phyloP scores from a whole-genome alignment of 2,329 filamentous ascomycete genomes.

The Fusarium protoensiforme region DNA sequence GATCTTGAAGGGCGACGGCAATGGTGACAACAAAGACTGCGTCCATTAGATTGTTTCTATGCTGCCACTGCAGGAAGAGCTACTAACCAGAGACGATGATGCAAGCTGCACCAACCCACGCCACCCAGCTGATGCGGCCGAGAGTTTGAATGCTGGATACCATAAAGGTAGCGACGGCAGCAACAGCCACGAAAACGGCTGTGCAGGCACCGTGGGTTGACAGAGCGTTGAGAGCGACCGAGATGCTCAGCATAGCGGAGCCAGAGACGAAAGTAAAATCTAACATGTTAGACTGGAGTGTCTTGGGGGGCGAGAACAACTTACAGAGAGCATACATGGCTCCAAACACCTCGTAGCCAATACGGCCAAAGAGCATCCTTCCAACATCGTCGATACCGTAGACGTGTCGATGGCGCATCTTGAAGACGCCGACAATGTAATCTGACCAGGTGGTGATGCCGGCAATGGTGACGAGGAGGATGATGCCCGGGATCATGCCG shows the following conservation, averaged over 20 bases:
- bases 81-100: slow-evolving; percentile 11
- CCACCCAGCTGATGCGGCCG: slow-evolving; percentile 45
- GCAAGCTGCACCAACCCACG: slow-evolving; percentile 33
- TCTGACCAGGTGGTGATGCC: slow-evolving; percentile 44
- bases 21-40: slow-evolving; percentile 7
- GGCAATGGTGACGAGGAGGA: slow-evolving; percentile 53
- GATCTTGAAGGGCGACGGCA: slow-evolving; percentile 9
- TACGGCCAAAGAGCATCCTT: slow-evolving; percentile 56
- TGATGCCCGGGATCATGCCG: slow-evolving; percentile 58
- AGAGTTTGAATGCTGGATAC: slow-evolving; percentile 47
- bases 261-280: not conserved
- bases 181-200: slow-evolving; percentile 51
- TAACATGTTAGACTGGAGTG: not conserved
- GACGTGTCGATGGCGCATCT: slow-evolving; percentile 59
- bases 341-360: slow-evolving; percentile 55
- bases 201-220: slow-evolving; percentile 52
- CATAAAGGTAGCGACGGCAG: slow-evolving; percentile 39
- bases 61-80: not conserved
- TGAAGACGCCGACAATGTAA: slow-evolving; percentile 60
- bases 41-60: not conserved
- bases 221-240: slow-evolving; percentile 52
- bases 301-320: not conserved
- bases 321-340: slow-evolving; percentile 48
- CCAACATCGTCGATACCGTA: slow-evolving; percentile 65
- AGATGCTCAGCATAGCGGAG: slow-evolving; percentile 42